These are phyloP conservation scores for Prorocentrum cordatum DNA, from an alignment of 169 alveolate genomes.

Conservation along the genomic window DNA sequence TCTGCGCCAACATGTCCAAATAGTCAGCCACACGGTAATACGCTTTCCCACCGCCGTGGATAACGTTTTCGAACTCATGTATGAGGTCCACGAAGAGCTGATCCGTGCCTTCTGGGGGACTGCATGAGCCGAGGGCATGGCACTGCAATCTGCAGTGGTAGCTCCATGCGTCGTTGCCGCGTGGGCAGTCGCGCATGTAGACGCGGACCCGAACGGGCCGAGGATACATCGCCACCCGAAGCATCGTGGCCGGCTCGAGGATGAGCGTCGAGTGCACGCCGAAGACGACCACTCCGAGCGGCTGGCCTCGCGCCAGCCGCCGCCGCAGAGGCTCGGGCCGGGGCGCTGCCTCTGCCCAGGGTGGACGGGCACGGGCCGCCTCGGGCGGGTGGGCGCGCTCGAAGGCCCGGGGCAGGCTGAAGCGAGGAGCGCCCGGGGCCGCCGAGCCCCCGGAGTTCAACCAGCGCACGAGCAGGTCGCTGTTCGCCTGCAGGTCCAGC, in stretches of 20 bases:
- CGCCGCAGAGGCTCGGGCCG: too few relatives aligned
- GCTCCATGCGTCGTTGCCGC: constrained; percentile 45
- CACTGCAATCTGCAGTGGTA: constrained; percentile 44
- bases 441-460: too few relatives aligned
- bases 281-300: constrained; percentile 9
- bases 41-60: neutral
- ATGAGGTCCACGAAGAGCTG: constrained; percentile 20
- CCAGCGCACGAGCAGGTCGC: too few relatives aligned
- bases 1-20: neutral
- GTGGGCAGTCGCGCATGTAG: constrained; percentile 50
- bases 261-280: constrained; percentile 45
- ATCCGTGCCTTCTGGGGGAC: neutral
- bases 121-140: constrained; percentile 20
- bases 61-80: constrained; percentile 30
- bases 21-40: constrained; percentile 36
- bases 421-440: too few relatives aligned
- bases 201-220: constrained; percentile 24
- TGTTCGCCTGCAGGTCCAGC: too few relatives aligned
- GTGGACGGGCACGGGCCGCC: too few relatives aligned
- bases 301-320: too few relatives aligned
- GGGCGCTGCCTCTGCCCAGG: too few relatives aligned
- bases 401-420: too few relatives aligned
- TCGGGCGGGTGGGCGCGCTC: too few relatives aligned
- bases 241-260: constrained; percentile 46
- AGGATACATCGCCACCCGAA: constrained; percentile 9